A percentile compares a stretch with the other conserved stretches of the same genome.
Evolutionary conservation across 768 basidiomycete species (phyloP).

Genomic region (Cystobasidium onofrii): DNA sequence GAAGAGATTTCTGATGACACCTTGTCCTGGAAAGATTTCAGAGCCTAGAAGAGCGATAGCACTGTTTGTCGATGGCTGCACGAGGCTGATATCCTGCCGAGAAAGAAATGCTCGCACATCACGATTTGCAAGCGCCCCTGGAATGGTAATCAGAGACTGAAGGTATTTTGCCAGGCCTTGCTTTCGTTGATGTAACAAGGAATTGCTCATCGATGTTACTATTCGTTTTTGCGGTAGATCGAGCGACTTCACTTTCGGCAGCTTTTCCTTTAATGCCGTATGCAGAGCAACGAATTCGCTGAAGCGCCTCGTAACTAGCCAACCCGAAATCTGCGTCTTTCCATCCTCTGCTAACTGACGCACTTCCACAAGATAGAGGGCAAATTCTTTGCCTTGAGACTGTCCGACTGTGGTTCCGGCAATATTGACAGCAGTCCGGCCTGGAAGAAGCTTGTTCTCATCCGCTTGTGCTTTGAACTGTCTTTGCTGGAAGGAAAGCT

Average conservation of each 20-base stretch:
- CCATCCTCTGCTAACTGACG: conserved; percentile 77
- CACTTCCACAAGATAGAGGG: conserved; percentile 73
- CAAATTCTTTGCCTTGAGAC: conserved; percentile 79
- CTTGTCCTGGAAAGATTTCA: conserved; percentile 56
- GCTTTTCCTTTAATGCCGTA: conserved; percentile 70
- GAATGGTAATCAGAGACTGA: conserved; percentile 67
- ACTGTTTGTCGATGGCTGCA: background rate
- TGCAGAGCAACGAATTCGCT: conserved; percentile 91
- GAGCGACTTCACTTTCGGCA: conserved; percentile 57
- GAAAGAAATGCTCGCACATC: conserved; percentile 80
- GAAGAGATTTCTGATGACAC: conserved; percentile 77
- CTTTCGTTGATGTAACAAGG: conserved; percentile 74
- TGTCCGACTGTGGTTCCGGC: conserved; percentile 70
- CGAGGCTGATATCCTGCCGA: conserved; percentile 46
- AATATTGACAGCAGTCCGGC: conserved; percentile 74
- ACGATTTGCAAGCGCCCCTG: conserved; percentile 67
- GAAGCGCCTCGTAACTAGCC: conserved; percentile 88
- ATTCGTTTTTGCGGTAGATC: conserved; percentile 93
- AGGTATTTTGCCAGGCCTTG: conserved; percentile 77
- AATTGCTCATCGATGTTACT: conserved; percentile 67
- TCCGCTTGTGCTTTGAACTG: conserved; percentile 91
- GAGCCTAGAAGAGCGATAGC: background rate
- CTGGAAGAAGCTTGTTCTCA: conserved; percentile 76
- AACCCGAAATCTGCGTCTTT: conserved; percentile 63
- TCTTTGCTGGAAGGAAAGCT: conserved; percentile 75